phyloP scores from a whole-genome alignment of 73 alveolate species.

The Paramecium caudatum region DNA sequence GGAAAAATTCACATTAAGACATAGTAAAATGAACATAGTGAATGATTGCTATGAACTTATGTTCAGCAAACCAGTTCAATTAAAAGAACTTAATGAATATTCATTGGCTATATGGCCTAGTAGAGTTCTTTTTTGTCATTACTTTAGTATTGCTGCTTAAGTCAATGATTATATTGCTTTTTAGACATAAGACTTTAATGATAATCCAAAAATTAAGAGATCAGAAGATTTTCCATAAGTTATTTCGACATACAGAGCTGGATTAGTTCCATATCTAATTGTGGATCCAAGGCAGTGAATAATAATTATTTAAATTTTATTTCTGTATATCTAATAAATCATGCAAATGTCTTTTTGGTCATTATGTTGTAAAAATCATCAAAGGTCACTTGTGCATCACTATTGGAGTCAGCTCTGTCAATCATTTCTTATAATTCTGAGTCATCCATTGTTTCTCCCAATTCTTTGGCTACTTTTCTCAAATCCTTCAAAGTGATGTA shows the following conservation, averaged over 20 bases:
- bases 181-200: slow-evolving; percentile 28
- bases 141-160: slow-evolving; percentile 26
- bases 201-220: slow-evolving; percentile 29
- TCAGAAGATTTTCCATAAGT: slow-evolving; percentile 40
- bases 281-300: slow-evolving; percentile 33
- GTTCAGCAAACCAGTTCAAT: background rate
- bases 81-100: slow-evolving; percentile 22
- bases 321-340: no score
- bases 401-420: slow-evolving; percentile 90
- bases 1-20: slow-evolving; percentile 8
- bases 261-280: slow-evolving; percentile 20
- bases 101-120: slow-evolving; percentile 30
- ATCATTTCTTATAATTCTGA: slow-evolving; percentile 92
- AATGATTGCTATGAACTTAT: slow-evolving; percentile 22
- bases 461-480: slow-evolving; percentile 87
- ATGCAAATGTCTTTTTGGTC: slow-evolving; percentile 77
- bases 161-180: background rate
- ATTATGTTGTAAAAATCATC: slow-evolving; percentile 93
- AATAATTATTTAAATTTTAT: no score
- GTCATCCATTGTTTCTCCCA: slow-evolving; percentile 90
- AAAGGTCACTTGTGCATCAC: slow-evolving; percentile 88
- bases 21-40: slow-evolving; percentile 7
- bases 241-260: slow-evolving; percentile 5
- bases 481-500: slow-evolving; percentile 87
- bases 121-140: slow-evolving; percentile 14